Percentiles rank a stretch among this genome's conserved stretches.
Conservation (phyloP, 129 eudicot genomes). For the Artemisia annua region DNA sequence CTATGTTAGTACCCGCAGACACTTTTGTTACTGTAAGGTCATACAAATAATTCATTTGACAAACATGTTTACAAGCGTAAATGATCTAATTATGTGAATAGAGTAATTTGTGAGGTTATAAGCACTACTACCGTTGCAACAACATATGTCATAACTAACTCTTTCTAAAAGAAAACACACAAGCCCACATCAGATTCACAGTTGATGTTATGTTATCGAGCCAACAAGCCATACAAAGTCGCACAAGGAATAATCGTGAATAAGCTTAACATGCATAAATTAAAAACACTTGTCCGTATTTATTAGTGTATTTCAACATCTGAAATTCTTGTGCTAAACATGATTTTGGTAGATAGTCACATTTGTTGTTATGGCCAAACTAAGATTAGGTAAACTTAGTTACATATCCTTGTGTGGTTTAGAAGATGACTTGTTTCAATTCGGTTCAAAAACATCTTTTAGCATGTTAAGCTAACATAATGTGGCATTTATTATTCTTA, state of each 20-base stretch:
- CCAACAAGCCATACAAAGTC: not conserved
- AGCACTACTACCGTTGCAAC: not conserved
- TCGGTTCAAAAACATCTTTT: not conserved
- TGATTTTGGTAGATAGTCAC: constrained; percentile 13
- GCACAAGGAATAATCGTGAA: not conserved
- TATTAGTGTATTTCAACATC: not conserved
- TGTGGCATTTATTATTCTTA: constrained; percentile 9
- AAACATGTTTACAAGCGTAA: no score
- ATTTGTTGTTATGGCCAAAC: constrained; percentile 26
- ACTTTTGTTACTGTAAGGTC: no score
- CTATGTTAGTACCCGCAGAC: no score
- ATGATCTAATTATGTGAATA: no score
- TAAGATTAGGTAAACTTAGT: constrained; percentile 3
- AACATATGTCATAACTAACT: not conserved
- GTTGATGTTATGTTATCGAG: not conserved
- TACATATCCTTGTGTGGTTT: not conserved
- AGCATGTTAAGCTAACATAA: constrained; percentile 1
- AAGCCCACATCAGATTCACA: not conserved
- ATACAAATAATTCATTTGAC: no score
- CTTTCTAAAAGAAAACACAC: not conserved
- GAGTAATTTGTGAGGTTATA: not conserved
- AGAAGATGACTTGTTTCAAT: not conserved
- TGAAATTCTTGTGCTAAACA: not conserved
- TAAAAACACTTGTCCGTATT: no score
- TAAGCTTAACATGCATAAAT: no score